Percentiles rank a stretch among this genome's conserved stretches.
These are phyloP conservation scores for Fraxinus nigra DNA, from an alignment of 305 asterid genomes.

Conservation along the genomic window DNA sequence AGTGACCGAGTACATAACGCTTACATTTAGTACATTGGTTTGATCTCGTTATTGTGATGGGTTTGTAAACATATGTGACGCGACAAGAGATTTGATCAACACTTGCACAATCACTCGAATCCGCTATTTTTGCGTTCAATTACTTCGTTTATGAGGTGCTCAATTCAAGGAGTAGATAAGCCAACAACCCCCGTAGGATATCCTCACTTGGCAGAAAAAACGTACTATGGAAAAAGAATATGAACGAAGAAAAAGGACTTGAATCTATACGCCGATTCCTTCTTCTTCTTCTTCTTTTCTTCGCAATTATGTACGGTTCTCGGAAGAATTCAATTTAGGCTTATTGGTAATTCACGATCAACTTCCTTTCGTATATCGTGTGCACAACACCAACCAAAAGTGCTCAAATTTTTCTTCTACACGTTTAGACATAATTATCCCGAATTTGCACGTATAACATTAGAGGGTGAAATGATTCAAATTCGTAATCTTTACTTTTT, in stretches of 20 bases:
- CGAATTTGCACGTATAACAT: background rate
- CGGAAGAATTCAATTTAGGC: too few relatives aligned
- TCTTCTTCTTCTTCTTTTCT: too few relatives aligned
- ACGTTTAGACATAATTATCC: background rate
- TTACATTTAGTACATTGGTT: background rate
- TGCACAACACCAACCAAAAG: background rate
- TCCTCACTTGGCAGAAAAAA: too few relatives aligned
- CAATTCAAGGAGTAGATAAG: background rate
- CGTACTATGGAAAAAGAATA: background rate
- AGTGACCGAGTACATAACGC: background rate
- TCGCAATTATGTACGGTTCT: background rate
- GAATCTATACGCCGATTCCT: background rate
- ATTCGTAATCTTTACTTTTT: background rate
- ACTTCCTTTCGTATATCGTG: too few relatives aligned
- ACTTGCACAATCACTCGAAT: background rate
- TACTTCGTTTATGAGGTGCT: background rate
- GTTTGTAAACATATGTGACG: background rate
- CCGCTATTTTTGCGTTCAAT: background rate
- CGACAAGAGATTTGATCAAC: background rate
- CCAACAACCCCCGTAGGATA: too few relatives aligned
- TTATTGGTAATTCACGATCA: too few relatives aligned
- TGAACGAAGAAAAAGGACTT: background rate
- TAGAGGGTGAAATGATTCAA: background rate
- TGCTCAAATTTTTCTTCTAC: background rate
- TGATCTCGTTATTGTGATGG: background rate